These are phyloP conservation scores for Aspergillus quadrilineatus DNA, from an alignment of 2,329 filamentous ascomycete species.

Conservation along the genomic window DNA sequence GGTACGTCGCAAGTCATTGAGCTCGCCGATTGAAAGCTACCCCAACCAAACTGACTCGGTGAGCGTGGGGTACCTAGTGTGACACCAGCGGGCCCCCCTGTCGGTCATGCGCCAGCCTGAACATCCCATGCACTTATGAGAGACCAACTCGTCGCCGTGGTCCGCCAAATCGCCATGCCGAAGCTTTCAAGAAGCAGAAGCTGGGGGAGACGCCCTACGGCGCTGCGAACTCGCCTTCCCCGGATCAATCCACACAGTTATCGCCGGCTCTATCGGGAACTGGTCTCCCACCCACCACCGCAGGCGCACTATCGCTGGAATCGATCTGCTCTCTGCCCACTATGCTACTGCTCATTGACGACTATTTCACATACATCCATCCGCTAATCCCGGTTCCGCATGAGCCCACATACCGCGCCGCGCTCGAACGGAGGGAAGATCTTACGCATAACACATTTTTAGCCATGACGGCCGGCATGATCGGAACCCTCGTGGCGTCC, in stretches of 20 bases:
- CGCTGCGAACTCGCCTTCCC: conserved; percentile 45
- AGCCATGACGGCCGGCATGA: conserved; percentile 47
- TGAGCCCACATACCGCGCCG: conserved; percentile 47
- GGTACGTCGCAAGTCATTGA: conserved; percentile 34
- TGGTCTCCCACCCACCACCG: conserved; percentile 28
- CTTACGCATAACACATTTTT: conserved; percentile 43
- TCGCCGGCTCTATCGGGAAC: conserved; percentile 28
- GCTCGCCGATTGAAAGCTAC: conserved; percentile 2
- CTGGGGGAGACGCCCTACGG: conserved; percentile 39
- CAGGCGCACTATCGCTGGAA: conserved; percentile 50
- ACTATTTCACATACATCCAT: conserved; percentile 51
- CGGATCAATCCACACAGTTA: conserved; percentile 43
- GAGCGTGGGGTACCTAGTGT: conserved; percentile 47
- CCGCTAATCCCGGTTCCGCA: conserved; percentile 48
- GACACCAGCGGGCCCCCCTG: conserved; percentile 67
- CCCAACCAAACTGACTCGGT: conserved; percentile 11
- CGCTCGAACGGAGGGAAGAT: conserved; percentile 46
- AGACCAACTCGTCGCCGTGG: conserved; percentile 63
- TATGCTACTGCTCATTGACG: conserved; percentile 44
- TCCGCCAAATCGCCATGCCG: conserved; percentile 65
- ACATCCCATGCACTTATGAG: conserved; percentile 67
- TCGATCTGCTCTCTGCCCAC: conserved; percentile 46
- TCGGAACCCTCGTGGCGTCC: conserved; percentile 45
- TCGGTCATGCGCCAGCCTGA: conserved; percentile 62
- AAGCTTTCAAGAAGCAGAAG: conserved; percentile 63